Base-by-base conservation (phyloP, 768 basidiomycete species). In the Naganishia friedmannii region DNA sequence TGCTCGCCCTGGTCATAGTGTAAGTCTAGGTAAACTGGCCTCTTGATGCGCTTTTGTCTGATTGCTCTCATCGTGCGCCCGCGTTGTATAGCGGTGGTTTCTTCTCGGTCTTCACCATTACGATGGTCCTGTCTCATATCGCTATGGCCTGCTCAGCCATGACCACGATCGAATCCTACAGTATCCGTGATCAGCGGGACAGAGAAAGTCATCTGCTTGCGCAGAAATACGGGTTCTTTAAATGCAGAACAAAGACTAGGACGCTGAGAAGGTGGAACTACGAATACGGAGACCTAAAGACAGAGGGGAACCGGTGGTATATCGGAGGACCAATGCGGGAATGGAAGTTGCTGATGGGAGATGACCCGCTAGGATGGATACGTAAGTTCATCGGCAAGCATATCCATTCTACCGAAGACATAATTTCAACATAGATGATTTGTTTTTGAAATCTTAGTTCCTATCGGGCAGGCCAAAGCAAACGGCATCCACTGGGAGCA, bases 281-380 rank as follows among this genome's bases (percentile, higher is more conserved):
- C 29, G 92, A 94, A 75, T 97, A 91, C 90, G 93, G 93, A 0
- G 80, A 84, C 32, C 83, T 90, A 0, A 83, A 84, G 8, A 86
- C 83, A 34, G 93, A 94, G 76, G 92, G 90, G 0, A 88, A 93
- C 77, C 80, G 94, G 8, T 97, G 93, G 93, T 91, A 89, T 88
- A 81, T 87, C 42, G 93, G 90, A 17, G 57, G 66, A 23, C 70
- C 74, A 54, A 79, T 83, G 58, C 83, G 81, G 53, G 89, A 88
- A 73, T 96, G 93, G 93, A 85, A 86, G 73, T 86, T 87, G 58
- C 88, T 89, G 53, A 95, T 97, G 92, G 93, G 93, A 10, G 80
- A 74, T 39, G 85, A 82, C 69, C 79, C 80, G 67, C 84, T 85
- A 78, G 86, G 88, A 46, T 96, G 93, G 93, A 84, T 93, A 72